Evolutionary conservation across 2,329 filamentous ascomycete species (phyloP).

Genomic region (Verticillium tricorpus): DNA sequence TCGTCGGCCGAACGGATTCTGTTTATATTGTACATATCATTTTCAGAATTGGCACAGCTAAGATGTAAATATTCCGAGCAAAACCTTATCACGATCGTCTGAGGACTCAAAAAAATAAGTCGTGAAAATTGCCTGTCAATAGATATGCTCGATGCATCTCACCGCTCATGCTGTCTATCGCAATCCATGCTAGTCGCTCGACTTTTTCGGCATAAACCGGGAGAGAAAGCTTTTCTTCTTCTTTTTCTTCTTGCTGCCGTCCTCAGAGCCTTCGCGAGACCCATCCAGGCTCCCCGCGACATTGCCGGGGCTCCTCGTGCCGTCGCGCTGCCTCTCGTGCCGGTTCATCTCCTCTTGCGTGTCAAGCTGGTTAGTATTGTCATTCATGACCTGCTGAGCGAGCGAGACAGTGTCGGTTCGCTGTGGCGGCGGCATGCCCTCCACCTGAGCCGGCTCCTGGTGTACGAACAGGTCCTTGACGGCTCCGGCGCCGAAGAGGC

Average conservation of each 20-base stretch:
- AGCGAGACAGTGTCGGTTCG: slow-evolving; percentile 37
- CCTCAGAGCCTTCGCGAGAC: not conserved
- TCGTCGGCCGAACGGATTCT: not conserved
- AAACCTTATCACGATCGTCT: not conserved
- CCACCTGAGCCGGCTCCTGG: slow-evolving; percentile 10
- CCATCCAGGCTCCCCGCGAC: not conserved
- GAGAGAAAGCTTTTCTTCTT: not conserved
- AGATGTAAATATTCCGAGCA: not conserved
- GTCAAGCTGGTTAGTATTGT: slow-evolving; percentile 48
- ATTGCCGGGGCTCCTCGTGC: not conserved
- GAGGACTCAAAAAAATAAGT: not conserved
- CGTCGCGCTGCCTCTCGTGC: slow-evolving; percentile 8
- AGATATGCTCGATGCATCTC: not conserved
- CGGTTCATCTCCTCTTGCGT: slow-evolving; percentile 26
- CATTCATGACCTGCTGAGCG: slow-evolving; percentile 49
- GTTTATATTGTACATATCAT: not conserved
- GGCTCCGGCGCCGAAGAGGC: slow-evolving; percentile 42
- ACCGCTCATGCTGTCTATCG: not conserved
- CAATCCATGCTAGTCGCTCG: not conserved
- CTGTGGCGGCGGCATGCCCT: slow-evolving; percentile 4
- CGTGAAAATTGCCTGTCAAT: not conserved
- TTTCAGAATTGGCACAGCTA: not conserved
- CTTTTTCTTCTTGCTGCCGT: not conserved
- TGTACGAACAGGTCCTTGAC: slow-evolving; percentile 46
- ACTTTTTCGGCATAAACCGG: not conserved